phyloP scores from a whole-genome alignment of 2,329 filamentous ascomycete genomes.

The Metarhizium sp. region DNA sequence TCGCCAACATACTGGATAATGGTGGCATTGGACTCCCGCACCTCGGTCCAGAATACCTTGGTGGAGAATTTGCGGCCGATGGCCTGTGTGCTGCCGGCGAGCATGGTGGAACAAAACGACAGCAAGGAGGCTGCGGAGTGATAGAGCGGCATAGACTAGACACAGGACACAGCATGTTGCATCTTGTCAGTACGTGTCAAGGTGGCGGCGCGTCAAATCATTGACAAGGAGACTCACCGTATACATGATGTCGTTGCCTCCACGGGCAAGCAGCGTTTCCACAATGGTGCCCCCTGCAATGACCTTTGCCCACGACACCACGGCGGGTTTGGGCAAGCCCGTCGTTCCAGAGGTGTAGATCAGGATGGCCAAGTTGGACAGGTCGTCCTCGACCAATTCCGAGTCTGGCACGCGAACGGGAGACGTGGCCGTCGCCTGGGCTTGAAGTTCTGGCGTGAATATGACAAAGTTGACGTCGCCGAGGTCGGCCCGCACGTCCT shows the following conservation, averaged over 20 bases:
- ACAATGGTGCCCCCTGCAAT: slow-evolving; percentile 32
- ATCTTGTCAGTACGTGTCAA: background rate
- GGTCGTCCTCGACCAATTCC: slow-evolving; percentile 38
- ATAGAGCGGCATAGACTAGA: slow-evolving; percentile 73
- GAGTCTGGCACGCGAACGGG: slow-evolving; percentile 50
- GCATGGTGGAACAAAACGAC: slow-evolving; percentile 53
- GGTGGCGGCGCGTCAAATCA: background rate
- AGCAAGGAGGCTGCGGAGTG: slow-evolving; percentile 71
- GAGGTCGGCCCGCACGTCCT: slow-evolving; percentile 45
- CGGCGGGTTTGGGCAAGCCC: slow-evolving; percentile 70
- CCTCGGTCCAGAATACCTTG: slow-evolving; percentile 66
- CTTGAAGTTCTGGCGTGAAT: slow-evolving; percentile 48
- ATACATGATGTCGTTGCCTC: slow-evolving; percentile 59
- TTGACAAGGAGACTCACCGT: slow-evolving; percentile 28
- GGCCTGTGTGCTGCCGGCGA: slow-evolving; percentile 55
- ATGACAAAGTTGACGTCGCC: slow-evolving; percentile 48
- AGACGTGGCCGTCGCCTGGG: slow-evolving; percentile 40
- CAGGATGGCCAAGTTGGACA: slow-evolving; percentile 55
- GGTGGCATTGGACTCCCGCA: slow-evolving; percentile 60
- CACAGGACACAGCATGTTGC: slow-evolving; percentile 18
- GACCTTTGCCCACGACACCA: slow-evolving; percentile 64
- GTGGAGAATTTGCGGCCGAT: slow-evolving; percentile 73
- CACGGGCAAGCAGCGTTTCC: slow-evolving; percentile 44
- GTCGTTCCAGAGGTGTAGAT: slow-evolving; percentile 86
- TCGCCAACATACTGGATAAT: slow-evolving; percentile 84